A percentile compares a stretch with the other conserved stretches of the same genome.
Conservation (phyloP, 371 early-diverging fungal species). For the Dentiscutata heterogama region DNA sequence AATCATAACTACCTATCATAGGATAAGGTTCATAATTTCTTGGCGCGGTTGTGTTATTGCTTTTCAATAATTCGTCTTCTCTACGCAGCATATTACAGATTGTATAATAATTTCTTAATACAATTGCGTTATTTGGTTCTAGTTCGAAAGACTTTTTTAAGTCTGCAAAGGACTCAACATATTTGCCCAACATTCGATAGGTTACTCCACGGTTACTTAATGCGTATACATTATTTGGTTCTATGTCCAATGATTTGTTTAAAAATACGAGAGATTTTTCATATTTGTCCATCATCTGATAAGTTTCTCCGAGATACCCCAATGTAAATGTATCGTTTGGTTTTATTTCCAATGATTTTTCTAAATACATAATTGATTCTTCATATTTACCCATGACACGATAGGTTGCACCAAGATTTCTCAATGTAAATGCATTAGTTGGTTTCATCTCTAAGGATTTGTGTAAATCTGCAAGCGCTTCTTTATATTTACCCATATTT, state of each 20-base stretch:
- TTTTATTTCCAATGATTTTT: slow-evolving; percentile 1
- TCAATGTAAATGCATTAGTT: slow-evolving; percentile 18
- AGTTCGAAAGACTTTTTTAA: background rate
- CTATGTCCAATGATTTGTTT: background rate
- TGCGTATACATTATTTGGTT: slow-evolving; percentile 29
- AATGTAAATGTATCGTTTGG: background rate
- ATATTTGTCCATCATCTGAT: background rate
- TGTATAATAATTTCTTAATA: background rate
- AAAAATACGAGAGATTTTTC: background rate
- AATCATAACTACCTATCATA: too few species aligned
- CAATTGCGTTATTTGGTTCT: background rate
- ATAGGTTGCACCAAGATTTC: slow-evolving; percentile 23
- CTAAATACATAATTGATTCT: slow-evolving; percentile 26
- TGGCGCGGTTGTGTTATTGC: too few species aligned
- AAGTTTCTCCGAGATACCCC: slow-evolving; percentile 2
- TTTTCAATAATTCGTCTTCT: too few species aligned
- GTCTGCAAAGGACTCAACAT: slow-evolving; percentile 19
- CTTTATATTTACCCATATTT: slow-evolving; percentile 1
- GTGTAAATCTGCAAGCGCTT: slow-evolving; percentile 12
- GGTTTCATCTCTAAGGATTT: slow-evolving; percentile 5
- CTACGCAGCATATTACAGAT: background rate
- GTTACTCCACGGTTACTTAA: background rate
- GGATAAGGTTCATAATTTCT: too few species aligned
- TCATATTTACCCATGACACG: slow-evolving; percentile 13
- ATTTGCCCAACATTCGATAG: background rate